A percentile compares a stretch with the other conserved stretches of the same genome.
phyloP scores from a whole-genome alignment of 768 basidiomycete species.

The Leucogyrophana mollusca region DNA sequence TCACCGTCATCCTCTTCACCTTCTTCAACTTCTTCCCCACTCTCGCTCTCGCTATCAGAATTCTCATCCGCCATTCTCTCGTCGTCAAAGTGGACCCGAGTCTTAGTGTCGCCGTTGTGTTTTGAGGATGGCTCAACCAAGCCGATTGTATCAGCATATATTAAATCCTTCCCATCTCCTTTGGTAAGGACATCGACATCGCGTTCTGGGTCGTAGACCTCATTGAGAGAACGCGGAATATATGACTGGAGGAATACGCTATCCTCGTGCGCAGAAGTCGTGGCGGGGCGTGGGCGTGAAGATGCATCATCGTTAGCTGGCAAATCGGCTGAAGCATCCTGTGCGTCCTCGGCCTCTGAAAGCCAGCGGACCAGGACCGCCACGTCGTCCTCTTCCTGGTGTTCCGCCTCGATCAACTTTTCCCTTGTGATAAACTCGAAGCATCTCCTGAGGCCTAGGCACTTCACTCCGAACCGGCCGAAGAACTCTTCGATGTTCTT shows the following conservation, averaged over 20 bases:
- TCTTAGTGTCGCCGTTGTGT: background rate
- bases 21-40: slow-evolving; percentile 35
- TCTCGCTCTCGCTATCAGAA: slow-evolving; percentile 27
- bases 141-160: slow-evolving; percentile 87
- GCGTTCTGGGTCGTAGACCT: slow-evolving; percentile 93
- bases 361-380: slow-evolving; percentile 47
- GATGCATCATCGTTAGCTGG: slow-evolving; percentile 13
- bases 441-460: slow-evolving; percentile 75
- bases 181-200: slow-evolving; percentile 75
- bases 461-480: slow-evolving; percentile 65
- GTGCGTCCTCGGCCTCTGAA: slow-evolving; percentile 32
- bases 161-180: slow-evolving; percentile 72
- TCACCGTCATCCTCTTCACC: slow-evolving; percentile 28
- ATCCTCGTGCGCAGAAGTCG: slow-evolving; percentile 65
- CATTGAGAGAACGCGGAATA: slow-evolving; percentile 89
- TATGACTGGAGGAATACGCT: slow-evolving; percentile 87
- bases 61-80: slow-evolving; percentile 20
- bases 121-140: slow-evolving; percentile 47
- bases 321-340: slow-evolving; percentile 3
- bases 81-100: slow-evolving; percentile 17
- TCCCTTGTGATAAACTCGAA: slow-evolving; percentile 88
- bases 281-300: background rate
- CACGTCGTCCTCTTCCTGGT: slow-evolving; percentile 24
- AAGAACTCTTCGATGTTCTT: slow-evolving; percentile 95
- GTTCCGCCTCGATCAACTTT: slow-evolving; percentile 31